Evolutionary conservation across 2,329 filamentous ascomycete species (phyloP).

Genomic region (Aspergillus sp.): DNA sequence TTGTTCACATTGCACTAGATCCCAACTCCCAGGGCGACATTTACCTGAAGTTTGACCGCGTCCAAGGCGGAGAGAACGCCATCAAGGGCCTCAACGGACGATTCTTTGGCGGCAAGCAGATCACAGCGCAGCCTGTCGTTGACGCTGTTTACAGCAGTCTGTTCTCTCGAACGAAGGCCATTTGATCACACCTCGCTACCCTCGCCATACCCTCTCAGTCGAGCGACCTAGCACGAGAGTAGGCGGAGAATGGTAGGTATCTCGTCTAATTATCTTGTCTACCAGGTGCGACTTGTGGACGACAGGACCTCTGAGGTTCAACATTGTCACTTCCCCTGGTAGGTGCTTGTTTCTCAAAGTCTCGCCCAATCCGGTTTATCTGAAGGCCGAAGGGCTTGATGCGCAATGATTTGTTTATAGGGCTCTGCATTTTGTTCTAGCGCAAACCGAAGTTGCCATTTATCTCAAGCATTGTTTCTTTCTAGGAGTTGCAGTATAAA

Average conservation of each 20-base stretch:
- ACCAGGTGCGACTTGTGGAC: slow-evolving; percentile 32
- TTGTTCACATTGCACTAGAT: slow-evolving; percentile 96
- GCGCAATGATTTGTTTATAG: slow-evolving; percentile 36
- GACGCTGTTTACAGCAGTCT: slow-evolving; percentile 98
- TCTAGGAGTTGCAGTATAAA: not conserved
- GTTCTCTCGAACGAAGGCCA: slow-evolving; percentile 83
- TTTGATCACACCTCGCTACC: slow-evolving; percentile 51
- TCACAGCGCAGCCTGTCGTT: slow-evolving; percentile 93
- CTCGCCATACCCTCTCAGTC: slow-evolving; percentile 7
- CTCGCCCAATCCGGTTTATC: slow-evolving; percentile 24
- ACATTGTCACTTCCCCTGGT: slow-evolving; percentile 39
- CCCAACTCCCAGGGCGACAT: slow-evolving; percentile 93
- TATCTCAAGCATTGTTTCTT: not conserved
- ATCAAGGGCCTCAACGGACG: slow-evolving; percentile 97
- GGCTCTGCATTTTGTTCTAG: slow-evolving; percentile 26
- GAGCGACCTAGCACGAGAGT: slow-evolving; percentile 6
- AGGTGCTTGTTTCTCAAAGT: slow-evolving; percentile 39
- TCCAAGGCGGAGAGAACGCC: slow-evolving; percentile 93
- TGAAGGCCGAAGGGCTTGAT: slow-evolving; percentile 28
- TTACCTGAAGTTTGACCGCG: slow-evolving; percentile 97
- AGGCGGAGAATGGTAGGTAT: slow-evolving; percentile 33
- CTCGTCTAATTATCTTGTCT: slow-evolving; percentile 31
- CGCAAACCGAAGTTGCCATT: slow-evolving; percentile 18
- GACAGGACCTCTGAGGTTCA: slow-evolving; percentile 24
- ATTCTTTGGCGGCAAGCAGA: slow-evolving; percentile 90